Percentiles rank a stretch among this genome's conserved stretches.
Conservation (phyloP, 2,329 filamentous ascomycete species). For the Fusarium nelsonii region DNA sequence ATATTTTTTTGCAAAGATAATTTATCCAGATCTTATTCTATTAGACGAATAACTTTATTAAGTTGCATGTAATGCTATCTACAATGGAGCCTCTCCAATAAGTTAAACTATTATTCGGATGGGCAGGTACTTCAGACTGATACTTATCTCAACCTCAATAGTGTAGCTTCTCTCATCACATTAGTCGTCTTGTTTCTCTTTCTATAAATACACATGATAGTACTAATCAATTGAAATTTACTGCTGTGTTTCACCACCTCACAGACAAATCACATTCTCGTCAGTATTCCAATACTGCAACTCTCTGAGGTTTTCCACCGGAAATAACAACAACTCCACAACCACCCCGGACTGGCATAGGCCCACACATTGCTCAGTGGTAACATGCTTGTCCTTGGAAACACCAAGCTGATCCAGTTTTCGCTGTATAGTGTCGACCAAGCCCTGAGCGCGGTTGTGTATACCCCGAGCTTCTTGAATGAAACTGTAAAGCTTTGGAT, state of each 20-base stretch:
- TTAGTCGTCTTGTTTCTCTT: background rate
- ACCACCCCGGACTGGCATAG: background rate
- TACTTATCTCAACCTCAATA: too few species aligned
- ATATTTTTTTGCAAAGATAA: too few species aligned
- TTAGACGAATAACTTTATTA: too few species aligned
- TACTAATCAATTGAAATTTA: background rate
- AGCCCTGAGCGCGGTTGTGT: background rate
- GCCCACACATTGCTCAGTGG: background rate
- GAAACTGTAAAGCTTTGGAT: background rate
- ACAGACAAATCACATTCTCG: background rate
- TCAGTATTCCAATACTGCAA: background rate
- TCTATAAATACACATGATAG: fast-evolving
- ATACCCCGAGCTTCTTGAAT: background rate
- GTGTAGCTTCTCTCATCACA: too few species aligned
- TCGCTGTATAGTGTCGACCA: background rate
- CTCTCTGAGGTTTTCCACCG: background rate
- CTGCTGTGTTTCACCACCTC: background rate
- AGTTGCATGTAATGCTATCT: too few species aligned
- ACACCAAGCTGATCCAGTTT: background rate
- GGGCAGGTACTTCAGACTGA: too few species aligned
- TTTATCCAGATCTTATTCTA: too few species aligned
- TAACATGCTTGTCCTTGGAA: background rate
- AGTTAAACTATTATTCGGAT: too few species aligned
- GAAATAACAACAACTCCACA: background rate
- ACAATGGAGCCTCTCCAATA: too few species aligned